Base-by-base conservation (phyloP, 2,329 filamentous ascomycete genomes). In the Exophiala dermatitidis region DNA sequence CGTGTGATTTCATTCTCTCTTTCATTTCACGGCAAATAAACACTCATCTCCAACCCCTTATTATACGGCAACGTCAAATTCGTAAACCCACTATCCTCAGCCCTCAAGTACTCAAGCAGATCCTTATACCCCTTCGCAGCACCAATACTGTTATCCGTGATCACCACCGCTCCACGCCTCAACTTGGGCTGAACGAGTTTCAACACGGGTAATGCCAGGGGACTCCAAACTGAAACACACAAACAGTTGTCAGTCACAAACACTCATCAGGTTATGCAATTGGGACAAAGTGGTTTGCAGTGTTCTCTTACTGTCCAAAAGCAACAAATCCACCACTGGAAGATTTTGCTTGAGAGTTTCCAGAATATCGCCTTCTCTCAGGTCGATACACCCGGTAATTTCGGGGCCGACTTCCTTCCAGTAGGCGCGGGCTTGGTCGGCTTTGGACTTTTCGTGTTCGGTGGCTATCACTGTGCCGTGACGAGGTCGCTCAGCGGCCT, bases 31-130 rank as follows among this genome's bases (percentile, higher is more conserved):
- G 36, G 36, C 7, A 38, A 12, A 52, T 73, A 73, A 1, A 74
- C 68, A 41, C 60, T 67, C 65, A 77, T 68, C 56, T 75, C 72
- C 36, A 80, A 66, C 0, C 77, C 76, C 29, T 72, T 72, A 0
- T 63, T 67, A 58, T 72, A 80, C 1, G 77, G 77, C 2, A 77
- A 60, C 1, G 74, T 77, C 48, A 74, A 65, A 29, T 66, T 74
- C 48, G 67, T 72, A 58, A 81, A 83, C 0, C 73, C 72, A 59
- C 73, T 79, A 1, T 64, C 61, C 0, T 74, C 67, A 6, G 71
- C 45, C 38, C 59, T 5, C 55, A 67, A 47, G 61, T 59, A 5
- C 59, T 53, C 45, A 48, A 69, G 34, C 12, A 70, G 57, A 19
- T 68, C 64, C 19, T 53, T 48, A 48, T 73, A 74, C 1, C 63